Percentiles rank a stretch among this genome's conserved stretches.
Conservation (phyloP, 2,329 filamentous ascomycete species). For the Neonectria hederae region DNA sequence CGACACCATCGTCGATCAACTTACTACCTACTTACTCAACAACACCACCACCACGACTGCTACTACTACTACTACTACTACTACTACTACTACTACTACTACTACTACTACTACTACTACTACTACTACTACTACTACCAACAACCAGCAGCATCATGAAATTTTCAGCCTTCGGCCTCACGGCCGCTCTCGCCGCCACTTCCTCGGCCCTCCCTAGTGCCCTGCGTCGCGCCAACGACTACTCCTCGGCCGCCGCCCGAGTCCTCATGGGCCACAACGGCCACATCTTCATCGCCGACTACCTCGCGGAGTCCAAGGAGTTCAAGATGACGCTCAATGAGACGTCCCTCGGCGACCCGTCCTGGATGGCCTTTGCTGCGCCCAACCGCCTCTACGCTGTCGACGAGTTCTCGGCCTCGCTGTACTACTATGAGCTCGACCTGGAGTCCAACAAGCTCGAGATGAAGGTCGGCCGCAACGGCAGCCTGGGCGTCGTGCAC, state of each 20-base stretch:
- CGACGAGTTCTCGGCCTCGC: slow-evolving; percentile 55
- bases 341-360: slow-evolving; percentile 51
- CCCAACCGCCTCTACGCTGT: slow-evolving; percentile 56
- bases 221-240: slow-evolving; percentile 23
- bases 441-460: slow-evolving; percentile 43
- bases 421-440: slow-evolving; percentile 54
- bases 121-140: neutral
- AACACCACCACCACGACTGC: neutral
- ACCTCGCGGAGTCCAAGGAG: slow-evolving; percentile 46
- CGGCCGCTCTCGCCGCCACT: slow-evolving; percentile 32
- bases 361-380: slow-evolving; percentile 57
- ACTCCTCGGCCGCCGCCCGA: slow-evolving; percentile 30
- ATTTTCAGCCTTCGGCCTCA: slow-evolving; percentile 33
- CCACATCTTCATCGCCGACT: slow-evolving; percentile 54
- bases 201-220: slow-evolving; percentile 31
- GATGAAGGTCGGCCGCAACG: slow-evolving; percentile 44
- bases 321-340: slow-evolving; percentile 51
- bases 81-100: neutral
- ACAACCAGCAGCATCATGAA: slow-evolving; percentile 29
- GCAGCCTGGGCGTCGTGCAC: slow-evolving; percentile 57
- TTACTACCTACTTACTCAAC: neutral
- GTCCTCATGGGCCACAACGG: slow-evolving; percentile 54
- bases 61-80: neutral
- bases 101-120: neutral
- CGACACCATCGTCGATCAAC: neutral